Conservation (phyloP, 129 eudicot species). For the Chrysanthemum lavandulifolium region DNA sequence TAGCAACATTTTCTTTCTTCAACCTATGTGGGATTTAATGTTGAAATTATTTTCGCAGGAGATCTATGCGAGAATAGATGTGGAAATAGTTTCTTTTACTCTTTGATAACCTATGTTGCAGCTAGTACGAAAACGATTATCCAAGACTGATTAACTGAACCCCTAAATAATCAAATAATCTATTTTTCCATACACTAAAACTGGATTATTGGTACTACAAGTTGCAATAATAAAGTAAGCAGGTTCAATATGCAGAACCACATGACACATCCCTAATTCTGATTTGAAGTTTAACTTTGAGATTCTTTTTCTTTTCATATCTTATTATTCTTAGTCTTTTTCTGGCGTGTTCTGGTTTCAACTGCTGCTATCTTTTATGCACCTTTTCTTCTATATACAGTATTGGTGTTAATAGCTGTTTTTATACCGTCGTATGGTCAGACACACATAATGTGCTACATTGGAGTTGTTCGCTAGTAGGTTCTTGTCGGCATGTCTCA, state of each 20-base stretch:
- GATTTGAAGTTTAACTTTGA: background rate
- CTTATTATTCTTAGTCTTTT: background rate
- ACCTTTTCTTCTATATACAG: slow-evolving; percentile 81
- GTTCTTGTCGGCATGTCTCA: slow-evolving; percentile 80
- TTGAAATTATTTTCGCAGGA: no score
- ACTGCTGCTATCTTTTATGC: slow-evolving; percentile 31
- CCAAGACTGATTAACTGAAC: no score
- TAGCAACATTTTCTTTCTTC: no score
- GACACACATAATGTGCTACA: slow-evolving; percentile 81
- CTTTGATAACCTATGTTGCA: no score
- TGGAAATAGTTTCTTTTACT: no score
- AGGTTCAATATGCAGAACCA: background rate
- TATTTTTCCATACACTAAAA: no score
- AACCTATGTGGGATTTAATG: no score
- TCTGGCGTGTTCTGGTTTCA: background rate
- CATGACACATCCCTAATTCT: background rate
- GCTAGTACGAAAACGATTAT: no score
- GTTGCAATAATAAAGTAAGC: background rate
- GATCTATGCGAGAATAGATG: no score
- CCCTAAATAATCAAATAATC: no score
- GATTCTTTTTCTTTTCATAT: background rate
- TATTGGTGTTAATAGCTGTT: slow-evolving; percentile 63
- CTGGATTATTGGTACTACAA: background rate
- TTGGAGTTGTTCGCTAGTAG: slow-evolving; percentile 87
- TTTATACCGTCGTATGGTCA: slow-evolving; percentile 81